Percentiles rank a stretch among this genome's conserved stretches.
Evolutionary conservation across 2,329 filamentous ascomycete species (phyloP).

Genomic region (Trichoderma oligosporum): DNA sequence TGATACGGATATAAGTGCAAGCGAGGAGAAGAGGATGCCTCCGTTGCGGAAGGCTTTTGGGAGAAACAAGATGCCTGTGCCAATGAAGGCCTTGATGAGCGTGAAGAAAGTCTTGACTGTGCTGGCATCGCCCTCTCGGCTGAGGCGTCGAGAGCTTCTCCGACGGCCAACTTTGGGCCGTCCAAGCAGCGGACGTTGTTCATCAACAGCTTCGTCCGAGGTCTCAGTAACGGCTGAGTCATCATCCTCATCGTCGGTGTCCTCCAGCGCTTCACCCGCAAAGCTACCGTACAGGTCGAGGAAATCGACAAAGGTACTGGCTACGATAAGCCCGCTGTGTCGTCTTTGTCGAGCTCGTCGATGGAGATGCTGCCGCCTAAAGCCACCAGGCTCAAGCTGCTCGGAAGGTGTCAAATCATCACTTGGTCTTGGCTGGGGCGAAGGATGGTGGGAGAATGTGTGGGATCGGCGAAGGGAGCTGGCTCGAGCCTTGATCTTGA

Average conservation of each 20-base stretch:
- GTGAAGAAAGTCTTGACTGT: conserved; percentile 75
- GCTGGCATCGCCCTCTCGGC: conserved; percentile 57
- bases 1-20: conserved; percentile 64
- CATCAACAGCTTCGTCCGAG: conserved; percentile 35
- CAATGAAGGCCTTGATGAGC: conserved; percentile 72
- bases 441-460: conserved; percentile 60
- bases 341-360: conserved; percentile 40
- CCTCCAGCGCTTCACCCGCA: conserved; percentile 65
- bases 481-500: conserved; percentile 61
- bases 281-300: conserved; percentile 73
- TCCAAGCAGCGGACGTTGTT: conserved; percentile 51
- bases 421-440: conserved; percentile 29
- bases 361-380: conserved; percentile 44
- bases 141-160: conserved; percentile 46
- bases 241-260: conserved; percentile 46
- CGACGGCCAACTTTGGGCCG: conserved; percentile 44
- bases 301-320: conserved; percentile 70
- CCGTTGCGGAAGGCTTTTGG: conserved; percentile 77
- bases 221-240: conserved; percentile 46
- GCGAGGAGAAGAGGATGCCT: conserved; percentile 69
- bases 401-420: conserved; percentile 36
- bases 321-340: conserved; percentile 48
- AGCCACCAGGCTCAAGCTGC: conserved; percentile 45
- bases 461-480: conserved; percentile 54
- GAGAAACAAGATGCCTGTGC: conserved; percentile 77